Percentiles rank a stretch among this genome's conserved stretches.
phyloP scores from a whole-genome alignment of 148 eudicot species.

The Agrostemma githago region DNA sequence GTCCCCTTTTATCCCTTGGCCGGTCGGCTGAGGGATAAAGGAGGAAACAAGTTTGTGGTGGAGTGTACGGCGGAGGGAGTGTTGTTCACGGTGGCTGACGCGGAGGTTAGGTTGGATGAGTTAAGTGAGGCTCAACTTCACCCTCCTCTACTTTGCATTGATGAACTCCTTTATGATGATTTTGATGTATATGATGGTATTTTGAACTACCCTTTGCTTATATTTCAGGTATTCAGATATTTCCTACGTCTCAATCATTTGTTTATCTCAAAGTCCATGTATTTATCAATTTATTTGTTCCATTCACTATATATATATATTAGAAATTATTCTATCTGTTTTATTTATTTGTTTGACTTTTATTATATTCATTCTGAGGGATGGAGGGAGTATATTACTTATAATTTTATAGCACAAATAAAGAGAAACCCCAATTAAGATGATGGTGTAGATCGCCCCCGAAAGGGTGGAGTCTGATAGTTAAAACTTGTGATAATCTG shows the following conservation, averaged over 20 bases:
- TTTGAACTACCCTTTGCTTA: conserved; percentile 13
- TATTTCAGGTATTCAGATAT: conserved; percentile 16
- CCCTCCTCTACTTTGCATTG: conserved; percentile 29
- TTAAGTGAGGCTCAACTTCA: conserved; percentile 23
- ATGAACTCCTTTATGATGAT: conserved; percentile 21
- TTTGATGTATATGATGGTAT: conserved; percentile 12
- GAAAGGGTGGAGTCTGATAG: too few species aligned
- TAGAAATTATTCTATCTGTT: too few species aligned
- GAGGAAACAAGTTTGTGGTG: conserved; percentile 29
- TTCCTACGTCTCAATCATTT: background rate
- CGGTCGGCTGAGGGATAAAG: conserved; percentile 32
- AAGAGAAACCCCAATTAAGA: too few species aligned
- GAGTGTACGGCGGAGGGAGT: conserved; percentile 33
- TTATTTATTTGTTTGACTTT: too few species aligned
- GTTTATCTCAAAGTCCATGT: background rate
- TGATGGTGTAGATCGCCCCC: too few species aligned
- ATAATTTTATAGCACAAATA: too few species aligned
- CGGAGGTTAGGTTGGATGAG: conserved; percentile 24
- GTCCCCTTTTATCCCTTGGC: conserved; percentile 39
- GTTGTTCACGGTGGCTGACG: conserved; percentile 27
- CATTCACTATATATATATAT: too few species aligned
- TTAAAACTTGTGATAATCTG: too few species aligned
- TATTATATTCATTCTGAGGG: too few species aligned
- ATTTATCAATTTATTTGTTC: too few species aligned
- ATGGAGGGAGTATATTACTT: too few species aligned